Evolutionary conservation across 1,284 basidiomycete species (phyloP), one percentile per base, ranked within the genome.

Genomic region (Cryptococcus hybrid): DNA sequence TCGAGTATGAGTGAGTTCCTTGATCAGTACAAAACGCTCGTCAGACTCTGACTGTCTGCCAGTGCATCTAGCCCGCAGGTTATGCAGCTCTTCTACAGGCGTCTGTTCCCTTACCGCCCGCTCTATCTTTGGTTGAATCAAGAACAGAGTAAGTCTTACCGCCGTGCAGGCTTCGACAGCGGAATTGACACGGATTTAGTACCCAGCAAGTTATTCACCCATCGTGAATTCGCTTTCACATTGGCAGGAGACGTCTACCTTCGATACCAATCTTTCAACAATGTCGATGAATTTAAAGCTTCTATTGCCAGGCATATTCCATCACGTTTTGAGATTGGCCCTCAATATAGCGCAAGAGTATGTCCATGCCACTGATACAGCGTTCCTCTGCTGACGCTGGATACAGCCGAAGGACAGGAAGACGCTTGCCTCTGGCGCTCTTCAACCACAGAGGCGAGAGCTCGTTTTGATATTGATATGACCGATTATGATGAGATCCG

Each of bases 391-490:
- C 56, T 68, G 56, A 66, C 54, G 35, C 15, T 15, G 30, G n/a
- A 40, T 42, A 3, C 73, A 93, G 90, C 94, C 94, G 5, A 84
- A 87, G 69, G 95, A 98, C 80, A 89, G 87, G 69, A 96, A 95
- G 74, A 89, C 89, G 0, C 81, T 94, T 42, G 85, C 88, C 2
- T 82, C 88, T 5, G 82, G 85, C 6, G 85, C 85, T 2, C 88
- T 98, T 69, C 83, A 84, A 51, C 92, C 95, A 0, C 78, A 86
- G 34, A 84, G 86, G 59, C 88, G 96, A 62, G 95, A 99, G 76
- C 86, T 99, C 37, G 96, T 99, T 1, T 99, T 72, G 96, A 99
- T 86, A 97, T 99, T 74, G 95, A 99, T 78, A 97, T 99, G 94
- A 96, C 95, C 13, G 95, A 99, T 79, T 99, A 99, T 79, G 96